Base-by-base conservation (phyloP, 1,139 yeast species). In the Geotrichum phurueaensis region DNA sequence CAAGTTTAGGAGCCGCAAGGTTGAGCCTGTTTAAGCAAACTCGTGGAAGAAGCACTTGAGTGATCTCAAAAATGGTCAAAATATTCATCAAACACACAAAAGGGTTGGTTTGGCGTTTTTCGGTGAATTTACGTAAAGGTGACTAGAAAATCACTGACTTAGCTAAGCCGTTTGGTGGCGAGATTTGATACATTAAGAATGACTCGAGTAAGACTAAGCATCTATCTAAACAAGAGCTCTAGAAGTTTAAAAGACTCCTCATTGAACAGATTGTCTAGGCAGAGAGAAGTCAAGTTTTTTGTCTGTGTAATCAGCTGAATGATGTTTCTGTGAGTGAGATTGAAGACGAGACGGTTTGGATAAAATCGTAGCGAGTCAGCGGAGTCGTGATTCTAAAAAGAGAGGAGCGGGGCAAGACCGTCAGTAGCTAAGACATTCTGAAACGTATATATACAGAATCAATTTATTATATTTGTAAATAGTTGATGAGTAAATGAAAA, bases 91-190 rank as follows among this genome's bases (percentile, higher is more conserved):
- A 13, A 54, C 54, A 25, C 78, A 80, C 15, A 75, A 78, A 0
- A 81, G 80, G 6, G 78, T 80, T n/a, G 85, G 85, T 0, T 82
- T 85, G 85, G 85, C 82, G 64, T 69, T 82, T 25, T 81, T 81
- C 66, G 83, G 82, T 0, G 84, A 81, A 85, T 0, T 76, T 82
- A 43, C 73, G 85, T 65, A 78, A 78, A 66, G 84, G 84, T n/a
- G 62, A 69, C 3, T 81, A 72, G 68, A 82, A 82, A 66, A 82
- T 83, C 0, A 66, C 81, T 2, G 81, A 68, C 64, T 75, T 82
- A 54, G 83, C 84, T 3, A 74, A 74, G 57, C 84, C 84, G 1
- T 70, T 75, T 56, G 85, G 84, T 0, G 73, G 81, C 2, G 81
- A 76, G 18, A 71, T 71, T 65, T 82, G 85, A 85, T 81, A 82